Conservation (phyloP, 1,284 basidiomycete genomes). For the Rhodotorula sp. region DNA sequence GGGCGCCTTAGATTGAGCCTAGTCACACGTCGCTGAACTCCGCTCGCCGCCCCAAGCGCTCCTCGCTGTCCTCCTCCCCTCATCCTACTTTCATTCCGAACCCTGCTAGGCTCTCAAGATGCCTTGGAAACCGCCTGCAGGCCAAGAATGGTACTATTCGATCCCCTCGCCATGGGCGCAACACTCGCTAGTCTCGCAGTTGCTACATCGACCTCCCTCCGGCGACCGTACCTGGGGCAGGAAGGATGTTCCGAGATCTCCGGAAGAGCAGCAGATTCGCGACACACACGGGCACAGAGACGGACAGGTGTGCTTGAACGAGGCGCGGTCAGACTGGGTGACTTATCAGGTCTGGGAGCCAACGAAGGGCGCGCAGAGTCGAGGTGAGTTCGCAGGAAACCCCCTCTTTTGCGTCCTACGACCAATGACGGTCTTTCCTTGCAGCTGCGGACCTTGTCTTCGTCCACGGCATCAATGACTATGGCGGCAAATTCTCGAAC, state of each 20-base stretch:
- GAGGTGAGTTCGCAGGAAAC: conserved; percentile 5
- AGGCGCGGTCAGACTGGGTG: conserved; percentile 18
- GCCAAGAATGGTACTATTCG: conserved; percentile 22
- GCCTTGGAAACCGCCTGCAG: conserved; percentile 22
- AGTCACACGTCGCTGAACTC: too few relatives aligned
- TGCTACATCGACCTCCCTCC: conserved; percentile 16
- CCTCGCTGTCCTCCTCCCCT: background rate
- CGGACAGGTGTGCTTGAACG: conserved; percentile 23
- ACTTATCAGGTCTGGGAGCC: conserved; percentile 42
- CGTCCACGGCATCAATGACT: conserved; percentile 39
- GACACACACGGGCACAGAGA: conserved; percentile 22
- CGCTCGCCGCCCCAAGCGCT: background rate
- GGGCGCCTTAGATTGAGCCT: too few relatives aligned
- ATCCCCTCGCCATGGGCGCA: conserved; percentile 17
- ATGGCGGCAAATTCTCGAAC: conserved; percentile 38
- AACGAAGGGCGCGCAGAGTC: background rate
- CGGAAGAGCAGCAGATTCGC: conserved; percentile 30
- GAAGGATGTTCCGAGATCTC: conserved; percentile 26
- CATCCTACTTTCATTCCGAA: background rate
- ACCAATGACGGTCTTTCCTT: too few relatives aligned
- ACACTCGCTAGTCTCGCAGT: conserved; percentile 8
- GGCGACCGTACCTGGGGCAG: conserved; percentile 38
- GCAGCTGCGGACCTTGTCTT: conserved; percentile 30
- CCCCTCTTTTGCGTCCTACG: background rate
- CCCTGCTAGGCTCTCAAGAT: background rate